Base-by-base conservation (phyloP, 148 eudicot genomes). In the Silene conica region DNA sequence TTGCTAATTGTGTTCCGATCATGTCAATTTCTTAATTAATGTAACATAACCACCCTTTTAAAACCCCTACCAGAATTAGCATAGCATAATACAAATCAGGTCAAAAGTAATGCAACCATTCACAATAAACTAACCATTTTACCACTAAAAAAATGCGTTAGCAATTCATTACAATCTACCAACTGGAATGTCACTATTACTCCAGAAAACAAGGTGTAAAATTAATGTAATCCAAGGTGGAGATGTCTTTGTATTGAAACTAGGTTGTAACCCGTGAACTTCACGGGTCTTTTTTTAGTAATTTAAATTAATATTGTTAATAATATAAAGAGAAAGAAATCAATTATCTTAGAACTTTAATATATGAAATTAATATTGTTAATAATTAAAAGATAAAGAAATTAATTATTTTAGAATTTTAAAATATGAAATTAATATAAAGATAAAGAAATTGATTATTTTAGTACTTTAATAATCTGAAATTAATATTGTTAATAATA, bases 221-320 rank as follows among this genome's bases (percentile, higher is more conserved):
- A 66, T 23, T 68, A 67, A 59, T 15, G 59, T 65, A 67, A 56
- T 74, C 41, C 12, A 74, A 74, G 50, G 58, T 70, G 71, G 71
- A 70, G 74, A 25, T 69, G 64, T n/a, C 62, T 22, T 66, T 67
- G 62, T 6, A 20, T 2, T 52, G 74, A n/a, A n/a, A n/a, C n/a
- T n/a, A n/a, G n/a, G n/a, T n/a, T n/a, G n/a, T n/a, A n/a, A n/a
- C n/a, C n/a, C n/a, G n/a, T n/a, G n/a, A n/a, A n/a, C n/a, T n/a
- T n/a, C n/a, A n/a, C n/a, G n/a, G n/a, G n/a, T n/a, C n/a, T n/a
- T n/a, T n/a, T n/a, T n/a, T n/a, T n/a, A n/a, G n/a, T n/a, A n/a
- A n/a, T n/a, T n/a, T n/a, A n/a, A n/a, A n/a, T n/a, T n/a, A n/a
- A n/a, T n/a, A n/a, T n/a, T n/a, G n/a, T n/a, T n/a, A n/a, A n/a